These are phyloP conservation scores for Protomyces arabidopsidicola DNA, from an alignment of 1,139 yeast genomes.

Conservation along the genomic window DNA sequence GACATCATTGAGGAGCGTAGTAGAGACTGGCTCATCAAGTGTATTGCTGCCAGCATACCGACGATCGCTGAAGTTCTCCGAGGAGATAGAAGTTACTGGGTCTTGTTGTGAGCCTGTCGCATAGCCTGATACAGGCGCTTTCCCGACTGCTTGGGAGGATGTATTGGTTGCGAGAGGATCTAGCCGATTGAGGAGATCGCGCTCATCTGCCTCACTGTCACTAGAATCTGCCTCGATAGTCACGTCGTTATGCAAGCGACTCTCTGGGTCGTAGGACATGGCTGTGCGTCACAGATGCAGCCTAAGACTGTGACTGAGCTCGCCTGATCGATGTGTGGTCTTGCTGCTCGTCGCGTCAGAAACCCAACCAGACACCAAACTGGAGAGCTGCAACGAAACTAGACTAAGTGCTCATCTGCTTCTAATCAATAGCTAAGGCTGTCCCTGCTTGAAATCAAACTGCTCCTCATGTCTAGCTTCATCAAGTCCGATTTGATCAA, in stretches of 20 bases:
- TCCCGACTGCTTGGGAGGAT: background rate
- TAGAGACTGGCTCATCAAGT: slow-evolving; percentile 71
- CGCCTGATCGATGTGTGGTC: no score
- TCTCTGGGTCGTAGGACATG: background rate
- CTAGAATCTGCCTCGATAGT: slow-evolving; percentile 31
- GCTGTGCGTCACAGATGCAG: no score
- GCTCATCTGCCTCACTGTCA: slow-evolving; percentile 24
- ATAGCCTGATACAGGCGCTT: background rate
- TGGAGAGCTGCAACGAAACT: no score
- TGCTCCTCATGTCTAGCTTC: no score
- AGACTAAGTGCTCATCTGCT: no score
- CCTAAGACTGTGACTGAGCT: no score
- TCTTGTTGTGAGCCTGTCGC: background rate
- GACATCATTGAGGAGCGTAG: slow-evolving; percentile 65
- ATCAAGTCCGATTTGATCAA: no score
- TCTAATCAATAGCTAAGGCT: no score
- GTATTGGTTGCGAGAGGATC: slow-evolving; percentile 11
- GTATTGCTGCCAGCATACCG: slow-evolving; percentile 82
- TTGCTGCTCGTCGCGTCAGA: no score
- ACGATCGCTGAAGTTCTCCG: slow-evolving; percentile 36
- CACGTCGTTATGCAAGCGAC: slow-evolving; percentile 24
- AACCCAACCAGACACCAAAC: no score
- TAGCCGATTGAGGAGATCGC: slow-evolving; percentile 23
- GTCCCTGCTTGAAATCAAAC: no score
- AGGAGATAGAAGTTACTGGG: slow-evolving; percentile 20